A percentile compares a stretch with the other conserved stretches of the same genome.
Evolutionary conservation across 495 filamentous ascomycete genomes (phyloP).

Genomic region (Aspergillus coremiiformis): DNA sequence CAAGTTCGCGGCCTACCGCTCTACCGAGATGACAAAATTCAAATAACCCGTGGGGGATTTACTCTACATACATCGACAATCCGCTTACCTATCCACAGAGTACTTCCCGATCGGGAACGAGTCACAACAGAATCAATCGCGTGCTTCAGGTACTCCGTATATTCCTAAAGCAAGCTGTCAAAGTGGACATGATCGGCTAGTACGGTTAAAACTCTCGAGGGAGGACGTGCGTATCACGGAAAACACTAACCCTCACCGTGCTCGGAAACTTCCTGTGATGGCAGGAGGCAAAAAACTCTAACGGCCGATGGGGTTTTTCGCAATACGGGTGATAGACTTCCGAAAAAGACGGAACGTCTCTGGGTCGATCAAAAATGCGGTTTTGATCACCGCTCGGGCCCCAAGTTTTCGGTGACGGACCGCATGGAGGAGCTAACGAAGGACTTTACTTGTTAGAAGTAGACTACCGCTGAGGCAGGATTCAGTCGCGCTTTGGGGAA

Average conservation of each 20-base stretch:
- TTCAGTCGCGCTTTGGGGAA: background rate
- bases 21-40: background rate
- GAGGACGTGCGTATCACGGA: background rate
- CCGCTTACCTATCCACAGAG: background rate
- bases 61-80: background rate
- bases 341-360: background rate
- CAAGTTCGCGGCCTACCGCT: too few species aligned
- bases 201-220: background rate
- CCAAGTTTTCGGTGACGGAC: background rate
- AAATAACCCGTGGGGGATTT: background rate
- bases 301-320: background rate
- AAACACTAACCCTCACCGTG: background rate
- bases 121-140: background rate
- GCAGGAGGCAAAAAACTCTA: background rate
- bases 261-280: background rate
- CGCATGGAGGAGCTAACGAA: background rate
- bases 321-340: background rate
- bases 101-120: background rate
- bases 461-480: background rate
- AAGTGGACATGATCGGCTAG: background rate
- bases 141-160: background rate
- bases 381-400: constrained; percentile 4
- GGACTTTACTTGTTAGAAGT: background rate
- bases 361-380: background rate
- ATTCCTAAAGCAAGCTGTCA: background rate